A percentile compares a stretch with the other conserved stretches of the same genome.
Evolutionary conservation across 257 asterid genomes (phyloP).

Genomic region (Mitragyna speciosa): DNA sequence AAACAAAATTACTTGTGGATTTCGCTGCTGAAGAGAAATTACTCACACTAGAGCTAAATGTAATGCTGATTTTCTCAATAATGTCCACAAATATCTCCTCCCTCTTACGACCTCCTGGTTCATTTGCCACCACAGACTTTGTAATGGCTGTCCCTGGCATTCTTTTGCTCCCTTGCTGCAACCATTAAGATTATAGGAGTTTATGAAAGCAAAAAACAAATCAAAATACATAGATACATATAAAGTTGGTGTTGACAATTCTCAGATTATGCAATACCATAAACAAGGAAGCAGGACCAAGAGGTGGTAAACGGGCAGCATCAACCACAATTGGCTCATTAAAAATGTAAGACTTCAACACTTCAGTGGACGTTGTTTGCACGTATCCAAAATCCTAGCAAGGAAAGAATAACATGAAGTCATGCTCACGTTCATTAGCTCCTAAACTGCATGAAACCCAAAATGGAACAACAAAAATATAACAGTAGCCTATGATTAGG

Average conservation of each 20-base stretch:
- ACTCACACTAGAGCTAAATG: conserved; percentile 99
- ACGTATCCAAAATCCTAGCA: conserved; percentile 95
- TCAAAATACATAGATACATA: conserved; percentile 8
- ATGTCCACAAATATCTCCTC: conserved; percentile 98
- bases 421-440: conserved; percentile 9
- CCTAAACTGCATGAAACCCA: conserved; percentile 1
- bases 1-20: background rate
- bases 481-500: background rate
- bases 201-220: conserved; percentile 19
- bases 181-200: conserved; percentile 26
- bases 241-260: background rate
- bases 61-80: conserved; percentile 94
- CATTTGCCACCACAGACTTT: conserved; percentile 94
- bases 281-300: conserved; percentile 93
- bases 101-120: conserved; percentile 94
- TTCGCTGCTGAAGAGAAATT: background rate
- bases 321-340: conserved; percentile 96
- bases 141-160: conserved; percentile 99
- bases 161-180: conserved; percentile 96
- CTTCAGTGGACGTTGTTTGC: conserved; percentile 97
- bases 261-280: conserved; percentile 57
- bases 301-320: conserved; percentile 82
- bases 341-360: conserved; percentile 85
- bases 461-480: background rate
- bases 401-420: conserved; percentile 19